Base-by-base conservation (phyloP, 2,329 filamentous ascomycete genomes). In the Alternaria solani region DNA sequence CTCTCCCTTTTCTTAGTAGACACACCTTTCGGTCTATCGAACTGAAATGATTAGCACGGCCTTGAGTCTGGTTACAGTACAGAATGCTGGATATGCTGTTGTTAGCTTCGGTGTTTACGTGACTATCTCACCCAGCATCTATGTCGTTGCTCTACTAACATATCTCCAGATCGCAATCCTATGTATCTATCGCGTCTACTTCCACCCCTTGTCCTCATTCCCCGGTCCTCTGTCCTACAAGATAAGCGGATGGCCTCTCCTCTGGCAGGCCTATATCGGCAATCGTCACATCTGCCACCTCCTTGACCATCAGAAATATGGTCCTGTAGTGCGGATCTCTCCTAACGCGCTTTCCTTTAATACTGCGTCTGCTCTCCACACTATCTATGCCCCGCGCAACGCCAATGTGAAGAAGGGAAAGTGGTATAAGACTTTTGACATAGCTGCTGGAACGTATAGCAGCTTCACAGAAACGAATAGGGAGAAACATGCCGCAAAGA, bases 331-430 rank as follows among this genome's bases (percentile, higher is more conserved):
- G 16, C 70, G 72, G 26, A 74, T 74, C 25, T 66, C 62, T 3
- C 71, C 72, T 1, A 68, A 74, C 38, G 62, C 66, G 1, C 62
- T 75, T 4, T 72, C 71, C 7, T 74, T 72, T 65, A 74, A 70
- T 55, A 75, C 71, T 0, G 64, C 56, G 5, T 64, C 69, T 4
- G 64, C 71, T 0, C 52, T 71, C n/a, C 65, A 62, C 49, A 64
- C 69, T 20, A 74, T 75, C 12, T 73, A 74, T 30, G 69, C 66
- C 2, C 57, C 65, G 12, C 73, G 76, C 65, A 75, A 74, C 36
- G 75, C 79, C 38, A 81, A 83, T 64, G 78, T 83, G 16, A 75
- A 79, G 41, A 84, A 84, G 60, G 77, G 79, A 5, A 71, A 78
- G 41, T 82, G 79, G 66, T 84, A 84, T 64, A 75, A 75, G 26